These are phyloP conservation scores for Inga leiocalycina DNA, from an alignment of 306 rosid genomes.

Conservation along the genomic window DNA sequence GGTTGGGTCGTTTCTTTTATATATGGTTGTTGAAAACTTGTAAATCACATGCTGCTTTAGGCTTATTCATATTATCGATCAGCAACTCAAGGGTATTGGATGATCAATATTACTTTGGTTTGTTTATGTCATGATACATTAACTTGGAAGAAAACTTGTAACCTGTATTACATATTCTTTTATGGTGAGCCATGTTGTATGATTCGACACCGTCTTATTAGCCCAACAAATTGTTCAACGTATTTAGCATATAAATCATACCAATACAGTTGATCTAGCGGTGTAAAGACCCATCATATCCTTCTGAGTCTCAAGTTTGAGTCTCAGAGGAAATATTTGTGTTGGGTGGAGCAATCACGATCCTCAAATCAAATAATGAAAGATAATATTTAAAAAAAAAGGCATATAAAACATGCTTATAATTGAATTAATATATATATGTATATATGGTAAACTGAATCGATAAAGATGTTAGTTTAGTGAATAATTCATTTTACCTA, in stretches of 20 bases:
- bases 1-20: neutral
- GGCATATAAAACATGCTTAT: too few relatives aligned
- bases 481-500: neutral
- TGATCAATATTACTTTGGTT: neutral
- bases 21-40: neutral
- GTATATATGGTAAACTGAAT: neutral
- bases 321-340: too few relatives aligned
- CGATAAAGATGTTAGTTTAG: too few relatives aligned
- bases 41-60: neutral
- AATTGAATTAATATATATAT: too few relatives aligned
- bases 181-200: neutral
- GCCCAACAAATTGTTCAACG: neutral
- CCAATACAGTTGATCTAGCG: too few relatives aligned
- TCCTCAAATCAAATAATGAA: too few relatives aligned
- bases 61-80: neutral
- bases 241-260: neutral
- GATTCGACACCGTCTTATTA: neutral
- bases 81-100: neutral
- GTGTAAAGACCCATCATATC: too few relatives aligned
- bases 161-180: neutral
- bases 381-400: too few relatives aligned
- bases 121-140: neutral
- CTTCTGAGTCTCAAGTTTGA: too few relatives aligned
- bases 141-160: neutral
- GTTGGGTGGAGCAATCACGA: too few relatives aligned